Conservation (phyloP, 352 stramenopile species). For the Pythium vanterpoolii region DNA sequence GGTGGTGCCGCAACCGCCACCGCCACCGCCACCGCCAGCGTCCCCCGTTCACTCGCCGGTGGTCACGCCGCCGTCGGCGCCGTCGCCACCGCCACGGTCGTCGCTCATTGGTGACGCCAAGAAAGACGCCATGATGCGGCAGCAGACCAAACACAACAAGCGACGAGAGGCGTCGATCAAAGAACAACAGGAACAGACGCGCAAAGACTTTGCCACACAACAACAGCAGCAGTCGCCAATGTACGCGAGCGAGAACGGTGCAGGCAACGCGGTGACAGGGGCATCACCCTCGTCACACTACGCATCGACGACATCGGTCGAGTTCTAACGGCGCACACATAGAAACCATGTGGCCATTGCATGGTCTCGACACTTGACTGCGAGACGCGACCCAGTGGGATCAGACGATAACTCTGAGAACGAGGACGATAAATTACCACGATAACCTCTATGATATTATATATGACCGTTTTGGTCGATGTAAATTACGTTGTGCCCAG, state of each 20-base stretch:
- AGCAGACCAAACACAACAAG: conserved; percentile 60
- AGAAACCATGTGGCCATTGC: no score
- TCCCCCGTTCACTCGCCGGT: conserved; percentile 15
- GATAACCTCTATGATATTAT: conserved; percentile 18
- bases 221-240: background rate
- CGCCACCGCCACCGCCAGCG: conserved; percentile 13
- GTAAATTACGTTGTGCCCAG: conserved; percentile 13
- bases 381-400: background rate
- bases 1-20: conserved; percentile 21
- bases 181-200: conserved; percentile 39
- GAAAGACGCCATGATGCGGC: conserved; percentile 61
- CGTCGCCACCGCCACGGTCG: conserved; percentile 37
- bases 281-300: background rate
- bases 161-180: conserved; percentile 55
- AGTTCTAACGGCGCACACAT: conserved; percentile 24
- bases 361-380: conserved; percentile 11
- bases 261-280: background rate
- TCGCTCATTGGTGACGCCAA: conserved; percentile 67
- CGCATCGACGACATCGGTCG: conserved; percentile 11
- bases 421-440: conserved; percentile 12
- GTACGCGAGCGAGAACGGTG: background rate
- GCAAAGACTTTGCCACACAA: conserved; percentile 14
- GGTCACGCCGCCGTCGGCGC: conserved; percentile 4
- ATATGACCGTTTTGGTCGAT: conserved; percentile 10
- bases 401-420: conserved; percentile 6